These are phyloP conservation scores for Psophocarpus tetragonolobus DNA, from an alignment of 306 rosid species.

Conservation along the genomic window DNA sequence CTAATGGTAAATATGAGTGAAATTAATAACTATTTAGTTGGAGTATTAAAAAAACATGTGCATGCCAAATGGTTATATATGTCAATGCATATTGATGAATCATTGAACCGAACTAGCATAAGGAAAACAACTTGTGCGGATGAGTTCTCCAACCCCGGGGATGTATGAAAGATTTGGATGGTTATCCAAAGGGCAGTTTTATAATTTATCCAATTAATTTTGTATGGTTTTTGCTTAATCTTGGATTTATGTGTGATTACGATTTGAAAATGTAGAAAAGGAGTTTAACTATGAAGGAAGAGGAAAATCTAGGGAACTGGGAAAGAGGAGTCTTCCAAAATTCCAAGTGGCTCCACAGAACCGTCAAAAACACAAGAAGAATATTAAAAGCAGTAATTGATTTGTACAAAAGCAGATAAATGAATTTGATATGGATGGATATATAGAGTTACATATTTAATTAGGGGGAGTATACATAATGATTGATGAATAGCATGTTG, in stretches of 20 bases:
- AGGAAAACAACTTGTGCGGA: too few species aligned
- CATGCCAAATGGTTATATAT: not conserved
- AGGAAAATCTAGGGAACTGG: slow-evolving; percentile 14
- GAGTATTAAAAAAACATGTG: not conserved
- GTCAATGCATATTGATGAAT: too few species aligned
- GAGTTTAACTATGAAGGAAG: not conserved
- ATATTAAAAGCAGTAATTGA: slow-evolving; percentile 23
- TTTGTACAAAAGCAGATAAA: slow-evolving; percentile 32
- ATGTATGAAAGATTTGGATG: too few species aligned
- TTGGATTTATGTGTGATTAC: not conserved
- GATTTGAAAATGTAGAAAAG: not conserved
- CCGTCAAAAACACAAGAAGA: slow-evolving; percentile 19
- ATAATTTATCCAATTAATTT: slow-evolving; percentile 5
- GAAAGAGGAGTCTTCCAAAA: slow-evolving; percentile 14
- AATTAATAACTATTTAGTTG: not conserved
- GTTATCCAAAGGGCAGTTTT: slow-evolving; percentile 26
- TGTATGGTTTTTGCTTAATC: not conserved
- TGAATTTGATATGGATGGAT: not conserved
- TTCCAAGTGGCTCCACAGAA: slow-evolving; percentile 32
- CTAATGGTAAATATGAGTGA: not conserved
- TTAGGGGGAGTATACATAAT: not conserved
- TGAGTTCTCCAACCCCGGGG: too few species aligned
- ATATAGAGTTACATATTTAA: not conserved
- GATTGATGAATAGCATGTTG: slow-evolving; percentile 24
- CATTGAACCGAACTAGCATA: too few species aligned